Conservation (phyloP, 495 filamentous ascomycete species). For the Neurospora cerealis region DNA sequence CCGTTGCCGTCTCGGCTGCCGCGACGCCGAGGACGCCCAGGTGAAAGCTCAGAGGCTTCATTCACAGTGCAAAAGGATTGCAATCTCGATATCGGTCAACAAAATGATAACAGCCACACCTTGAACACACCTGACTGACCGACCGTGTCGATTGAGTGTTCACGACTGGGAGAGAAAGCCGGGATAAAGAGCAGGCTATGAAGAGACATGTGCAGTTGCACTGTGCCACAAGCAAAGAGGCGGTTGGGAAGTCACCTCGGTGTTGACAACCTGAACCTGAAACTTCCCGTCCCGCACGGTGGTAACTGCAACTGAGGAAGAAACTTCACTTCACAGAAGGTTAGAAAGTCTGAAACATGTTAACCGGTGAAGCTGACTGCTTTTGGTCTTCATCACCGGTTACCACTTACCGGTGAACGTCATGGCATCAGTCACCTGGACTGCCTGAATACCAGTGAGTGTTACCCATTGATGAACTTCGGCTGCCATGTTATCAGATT, state of each 20-base stretch:
- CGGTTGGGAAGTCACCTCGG: neutral
- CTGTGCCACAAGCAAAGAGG: neutral
- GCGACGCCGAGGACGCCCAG: neutral
- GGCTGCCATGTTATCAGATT: neutral
- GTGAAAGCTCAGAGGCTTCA: neutral
- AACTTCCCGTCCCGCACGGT: neutral
- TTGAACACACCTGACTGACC: neutral
- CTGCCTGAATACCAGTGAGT: neutral
- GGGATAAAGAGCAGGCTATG: neutral
- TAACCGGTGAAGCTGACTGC: neutral
- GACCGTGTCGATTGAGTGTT: neutral
- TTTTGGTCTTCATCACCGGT: neutral
- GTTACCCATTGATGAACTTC: neutral
- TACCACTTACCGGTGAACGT: neutral
- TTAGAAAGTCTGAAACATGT: neutral
- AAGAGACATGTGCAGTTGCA: neutral
- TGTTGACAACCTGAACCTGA: neutral
- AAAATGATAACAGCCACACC: neutral
- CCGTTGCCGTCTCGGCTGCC: neutral
- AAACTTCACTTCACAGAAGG: neutral
- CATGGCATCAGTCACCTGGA: neutral
- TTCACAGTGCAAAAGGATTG: neutral
- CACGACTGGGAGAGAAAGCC: neutral
- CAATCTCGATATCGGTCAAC: neutral
- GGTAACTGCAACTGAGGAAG: neutral